Base-by-base conservation (phyloP, 2,329 filamentous ascomycete genomes). In the Septoria linicola region DNA sequence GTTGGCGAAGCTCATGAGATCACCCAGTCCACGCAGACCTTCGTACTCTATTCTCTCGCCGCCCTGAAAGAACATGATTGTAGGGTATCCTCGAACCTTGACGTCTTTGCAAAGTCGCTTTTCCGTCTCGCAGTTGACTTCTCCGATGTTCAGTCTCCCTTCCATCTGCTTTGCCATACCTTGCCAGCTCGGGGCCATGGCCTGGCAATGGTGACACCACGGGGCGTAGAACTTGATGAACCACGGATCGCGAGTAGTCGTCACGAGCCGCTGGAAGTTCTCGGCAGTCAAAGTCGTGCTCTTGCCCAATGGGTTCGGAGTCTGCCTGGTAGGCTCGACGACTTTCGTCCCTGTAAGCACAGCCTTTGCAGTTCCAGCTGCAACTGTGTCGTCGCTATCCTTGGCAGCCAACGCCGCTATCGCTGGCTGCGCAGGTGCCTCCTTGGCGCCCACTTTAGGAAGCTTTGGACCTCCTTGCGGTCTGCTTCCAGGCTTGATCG, bases 181-280 rank as follows among this genome's bases (percentile, higher is more conserved):
- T 55, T 83, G 77, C 93, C 93, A 99, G 58, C 84, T 90, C 2
- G 93, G 88, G 30, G 87, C 89, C 79, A 99, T 83, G 31, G 88
- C 88, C 72, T 96, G 88, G 71, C 95, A 99, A 72, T 99, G 93
- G 61, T 85, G 83, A 70, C 93, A 99, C 93, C 92, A 97, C 4
- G 93, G 95, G 14, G 89, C 91, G 69, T 96, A 97, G 69, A 99
- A 97, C 72, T 99, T 99, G 77, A 99, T 84, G 67, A 99, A 96
- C 93, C 93, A 99, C 4, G 91, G 86, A 57, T 97, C 90, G 58
- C 88, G 83, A 0, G 89, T 90, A 68, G 85, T 87, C 2, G 89
- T 95, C 40, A 99, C 91, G 31, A 86, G 76, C 51, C 81, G 83
- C 68, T 95, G 86, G 74, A 99, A 99, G 57, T 78, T 88, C 66